A percentile compares a stretch with the other conserved stretches of the same genome.
phyloP scores from a whole-genome alignment of 2,329 filamentous ascomycete genomes.

The Pseudocercospora vitis region DNA sequence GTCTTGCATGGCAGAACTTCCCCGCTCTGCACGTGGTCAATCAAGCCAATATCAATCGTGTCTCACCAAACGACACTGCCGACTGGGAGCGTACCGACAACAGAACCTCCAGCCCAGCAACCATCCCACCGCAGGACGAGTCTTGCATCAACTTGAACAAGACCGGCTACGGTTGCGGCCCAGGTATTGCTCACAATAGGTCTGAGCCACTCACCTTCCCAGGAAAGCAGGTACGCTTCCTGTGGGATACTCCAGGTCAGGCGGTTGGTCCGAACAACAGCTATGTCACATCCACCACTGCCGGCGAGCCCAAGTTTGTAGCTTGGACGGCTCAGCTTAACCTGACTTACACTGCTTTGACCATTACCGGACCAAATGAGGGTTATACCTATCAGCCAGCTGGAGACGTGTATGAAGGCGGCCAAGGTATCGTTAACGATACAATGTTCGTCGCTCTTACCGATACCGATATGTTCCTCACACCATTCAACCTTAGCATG shows the following conservation, averaged over 20 bases:
- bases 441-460: conserved; percentile 80
- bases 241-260: conserved; percentile 70
- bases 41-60: conserved; percentile 71
- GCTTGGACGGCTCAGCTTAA: conserved; percentile 74
- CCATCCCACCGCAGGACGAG: conserved; percentile 47
- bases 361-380: conserved; percentile 62
- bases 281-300: conserved; percentile 66
- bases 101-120: conserved; percentile 57
- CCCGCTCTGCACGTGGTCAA: conserved; percentile 70
- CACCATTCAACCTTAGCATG: conserved; percentile 72
- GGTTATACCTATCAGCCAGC: conserved; percentile 74
- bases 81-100: conserved; percentile 65
- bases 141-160: conserved; percentile 60
- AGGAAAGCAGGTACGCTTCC: conserved; percentile 67
- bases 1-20: conserved; percentile 82
- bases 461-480: conserved; percentile 65
- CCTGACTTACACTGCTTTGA: conserved; percentile 55
- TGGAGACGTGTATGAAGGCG: conserved; percentile 63
- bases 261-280: conserved; percentile 77
- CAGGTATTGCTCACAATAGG: conserved; percentile 68
- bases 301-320: conserved; percentile 63
- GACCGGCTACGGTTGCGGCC: conserved; percentile 58
- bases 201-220: conserved; percentile 71
- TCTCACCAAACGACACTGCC: conserved; percentile 61
- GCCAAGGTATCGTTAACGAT: conserved; percentile 67